A percentile compares a stretch with the other conserved stretches of the same genome.
Conservation (phyloP, 208 protist genomes). For the Leishmania martiniquensis region DNA sequence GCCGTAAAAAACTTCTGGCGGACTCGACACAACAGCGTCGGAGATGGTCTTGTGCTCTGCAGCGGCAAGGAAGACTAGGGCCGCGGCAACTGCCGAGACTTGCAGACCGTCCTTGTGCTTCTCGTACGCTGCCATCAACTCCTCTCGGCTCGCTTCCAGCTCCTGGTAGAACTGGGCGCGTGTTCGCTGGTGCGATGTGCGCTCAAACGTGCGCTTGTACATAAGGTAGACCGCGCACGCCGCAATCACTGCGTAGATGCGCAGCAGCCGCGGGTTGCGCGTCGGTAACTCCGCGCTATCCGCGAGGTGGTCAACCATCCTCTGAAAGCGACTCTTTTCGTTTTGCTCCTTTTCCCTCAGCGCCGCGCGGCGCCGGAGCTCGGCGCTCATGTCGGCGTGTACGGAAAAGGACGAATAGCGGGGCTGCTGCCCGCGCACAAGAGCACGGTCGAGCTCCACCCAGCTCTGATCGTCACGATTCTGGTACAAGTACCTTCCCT, state of each 20-base stretch:
- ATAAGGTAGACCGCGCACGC: conserved; percentile 54
- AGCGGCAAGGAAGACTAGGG: conserved; percentile 66
- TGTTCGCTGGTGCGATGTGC: conserved; percentile 42
- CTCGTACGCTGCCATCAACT: conserved; percentile 47
- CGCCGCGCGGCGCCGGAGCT: conserved; percentile 62
- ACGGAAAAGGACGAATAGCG: conserved; percentile 72
- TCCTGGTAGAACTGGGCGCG: conserved; percentile 60
- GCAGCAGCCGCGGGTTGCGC: conserved; percentile 45
- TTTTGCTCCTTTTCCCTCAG: conserved; percentile 71
- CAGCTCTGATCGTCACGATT: conserved; percentile 78
- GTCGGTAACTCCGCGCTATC: conserved; percentile 76
- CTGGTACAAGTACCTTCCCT: conserved; percentile 80
- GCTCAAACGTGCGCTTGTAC: conserved; percentile 72
- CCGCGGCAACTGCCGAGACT: conserved; percentile 54
- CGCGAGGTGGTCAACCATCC: conserved; percentile 50
- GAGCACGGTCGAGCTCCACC: conserved; percentile 67
- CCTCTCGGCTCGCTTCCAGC: conserved; percentile 48
- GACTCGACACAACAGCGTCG: conserved; percentile 51
- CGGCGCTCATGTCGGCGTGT: conserved; percentile 59
- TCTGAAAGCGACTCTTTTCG: conserved; percentile 70
- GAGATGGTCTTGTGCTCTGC: conserved; percentile 37
- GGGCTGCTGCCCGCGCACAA: conserved; percentile 62
- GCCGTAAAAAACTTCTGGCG: conserved; percentile 52
- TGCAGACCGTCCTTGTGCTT: conserved; percentile 54
- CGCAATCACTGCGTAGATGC: conserved; percentile 48